These are phyloP conservation scores for Sequoia sempervirens DNA, from an alignment of 75 land plant species.

Conservation along the genomic window DNA sequence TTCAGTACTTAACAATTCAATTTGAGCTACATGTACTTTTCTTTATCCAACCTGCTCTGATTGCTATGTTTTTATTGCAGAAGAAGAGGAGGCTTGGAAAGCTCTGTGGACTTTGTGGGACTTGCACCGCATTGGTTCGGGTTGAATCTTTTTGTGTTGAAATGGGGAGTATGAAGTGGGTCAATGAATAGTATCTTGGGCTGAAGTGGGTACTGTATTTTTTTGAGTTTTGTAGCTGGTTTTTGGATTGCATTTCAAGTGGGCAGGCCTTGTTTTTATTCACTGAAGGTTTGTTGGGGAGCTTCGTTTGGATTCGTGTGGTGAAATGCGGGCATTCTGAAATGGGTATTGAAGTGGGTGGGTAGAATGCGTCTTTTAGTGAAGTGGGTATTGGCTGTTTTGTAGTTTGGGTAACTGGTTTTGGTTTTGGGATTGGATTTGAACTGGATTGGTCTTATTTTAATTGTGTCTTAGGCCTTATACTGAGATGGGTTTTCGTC, in stretches of 20 bases:
- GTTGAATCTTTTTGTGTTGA: not conserved
- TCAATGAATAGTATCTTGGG: not conserved
- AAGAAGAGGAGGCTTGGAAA: not conserved
- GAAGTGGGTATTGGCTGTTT: not conserved
- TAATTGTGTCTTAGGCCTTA: not conserved
- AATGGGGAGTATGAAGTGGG: not conserved
- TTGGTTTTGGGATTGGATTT: not conserved
- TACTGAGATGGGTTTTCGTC: not conserved
- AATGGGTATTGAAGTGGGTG: not conserved
- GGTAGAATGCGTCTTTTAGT: not conserved
- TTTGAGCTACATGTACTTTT: not conserved
- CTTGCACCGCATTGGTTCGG: not conserved
- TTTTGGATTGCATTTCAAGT: not conserved
- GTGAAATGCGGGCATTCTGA: not conserved
- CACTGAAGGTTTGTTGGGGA: not conserved
- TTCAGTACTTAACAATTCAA: not conserved
- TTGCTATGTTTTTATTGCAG: not conserved
- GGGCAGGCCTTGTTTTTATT: not conserved
- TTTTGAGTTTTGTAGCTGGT: not conserved
- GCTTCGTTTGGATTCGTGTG: not conserved
- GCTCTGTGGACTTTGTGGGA: not conserved
- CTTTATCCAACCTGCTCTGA: not conserved
- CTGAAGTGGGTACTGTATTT: not conserved
- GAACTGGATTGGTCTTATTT: not conserved
- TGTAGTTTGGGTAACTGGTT: not conserved